These are phyloP conservation scores for Hypericum perforatum DNA, from an alignment of 345 rosid genomes.

Conservation along the genomic window DNA sequence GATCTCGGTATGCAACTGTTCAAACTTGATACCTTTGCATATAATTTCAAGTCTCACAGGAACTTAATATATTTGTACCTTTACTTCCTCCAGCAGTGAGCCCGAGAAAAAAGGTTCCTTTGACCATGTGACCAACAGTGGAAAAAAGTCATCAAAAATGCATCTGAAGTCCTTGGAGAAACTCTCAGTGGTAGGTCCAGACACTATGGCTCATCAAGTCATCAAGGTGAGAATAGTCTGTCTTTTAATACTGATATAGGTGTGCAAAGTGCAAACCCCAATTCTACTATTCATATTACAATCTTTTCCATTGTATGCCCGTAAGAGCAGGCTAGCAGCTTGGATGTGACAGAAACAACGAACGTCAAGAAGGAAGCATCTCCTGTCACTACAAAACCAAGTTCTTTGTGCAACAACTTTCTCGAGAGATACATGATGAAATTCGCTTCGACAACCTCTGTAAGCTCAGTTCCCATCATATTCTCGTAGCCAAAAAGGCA, in stretches of 20 bases:
- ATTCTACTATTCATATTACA: neutral
- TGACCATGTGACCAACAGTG: too few relatives aligned
- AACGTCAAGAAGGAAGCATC: slow-evolving; percentile 9
- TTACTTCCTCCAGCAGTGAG: neutral
- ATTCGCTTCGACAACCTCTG: slow-evolving; percentile 26
- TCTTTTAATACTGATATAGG: too few relatives aligned
- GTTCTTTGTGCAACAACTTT: slow-evolving; percentile 18
- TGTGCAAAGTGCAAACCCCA: too few relatives aligned
- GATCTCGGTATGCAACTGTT: slow-evolving; percentile 33
- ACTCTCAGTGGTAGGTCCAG: too few relatives aligned
- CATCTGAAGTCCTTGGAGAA: too few relatives aligned
- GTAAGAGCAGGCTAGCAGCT: slow-evolving; percentile 17
- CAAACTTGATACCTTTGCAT: neutral
- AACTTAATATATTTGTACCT: slow-evolving; percentile 1
- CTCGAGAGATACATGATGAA: slow-evolving; percentile 33
- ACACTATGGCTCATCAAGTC: too few relatives aligned
- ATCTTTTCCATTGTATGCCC: neutral
- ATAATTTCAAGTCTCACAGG: slow-evolving; percentile 1
- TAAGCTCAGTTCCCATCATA: slow-evolving; percentile 15
- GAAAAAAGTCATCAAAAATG: too few relatives aligned
- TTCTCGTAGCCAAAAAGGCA: slow-evolving; percentile 3
- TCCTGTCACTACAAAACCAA: slow-evolving; percentile 9
- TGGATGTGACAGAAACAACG: slow-evolving; percentile 10
- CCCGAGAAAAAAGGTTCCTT: too few relatives aligned
- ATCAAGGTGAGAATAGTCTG: too few relatives aligned